These are phyloP conservation scores for Corinectria fuckeliana DNA, from an alignment of 2,329 filamentous ascomycete genomes.

Conservation along the genomic window DNA sequence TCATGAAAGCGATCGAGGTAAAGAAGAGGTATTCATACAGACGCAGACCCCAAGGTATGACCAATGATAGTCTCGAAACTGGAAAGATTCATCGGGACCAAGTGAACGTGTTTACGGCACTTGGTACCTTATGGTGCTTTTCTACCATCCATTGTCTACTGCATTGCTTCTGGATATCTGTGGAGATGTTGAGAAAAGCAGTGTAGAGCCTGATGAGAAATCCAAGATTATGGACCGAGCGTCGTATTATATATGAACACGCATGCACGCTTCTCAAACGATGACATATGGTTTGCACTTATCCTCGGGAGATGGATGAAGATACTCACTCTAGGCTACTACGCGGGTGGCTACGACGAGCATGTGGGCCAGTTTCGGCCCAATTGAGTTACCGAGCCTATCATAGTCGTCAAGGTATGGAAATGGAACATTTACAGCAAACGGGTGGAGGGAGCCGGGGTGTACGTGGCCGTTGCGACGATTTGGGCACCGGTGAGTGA, in stretches of 20 bases:
- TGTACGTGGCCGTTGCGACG: conserved; percentile 4
- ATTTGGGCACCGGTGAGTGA: background rate
- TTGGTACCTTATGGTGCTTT: too few relatives aligned
- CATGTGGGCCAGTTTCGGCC: conserved; percentile 4
- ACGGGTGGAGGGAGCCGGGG: background rate
- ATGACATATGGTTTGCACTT: conserved; percentile 1
- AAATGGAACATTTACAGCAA: conserved; percentile 9
- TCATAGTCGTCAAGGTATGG: background rate
- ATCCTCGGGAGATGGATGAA: conserved; percentile 5
- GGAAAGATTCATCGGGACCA: too few relatives aligned
- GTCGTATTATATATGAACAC: background rate
- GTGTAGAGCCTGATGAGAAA: too few relatives aligned
- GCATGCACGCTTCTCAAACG: background rate
- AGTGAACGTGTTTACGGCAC: too few relatives aligned
- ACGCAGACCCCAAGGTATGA: too few relatives aligned
- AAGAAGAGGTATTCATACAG: too few relatives aligned
- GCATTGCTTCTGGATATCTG: too few relatives aligned
- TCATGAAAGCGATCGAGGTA: too few relatives aligned
- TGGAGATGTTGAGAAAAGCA: background rate
- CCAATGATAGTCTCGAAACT: too few relatives aligned
- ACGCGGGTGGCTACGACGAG: conserved; percentile 4
- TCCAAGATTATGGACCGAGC: too few relatives aligned
- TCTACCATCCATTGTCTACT: too few relatives aligned
- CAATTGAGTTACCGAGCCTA: background rate
- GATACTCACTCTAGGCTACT: conserved; percentile 7